These are phyloP conservation scores for Solanum chiquidenum DNA, from an alignment of 257 asterid genomes.

Conservation along the genomic window DNA sequence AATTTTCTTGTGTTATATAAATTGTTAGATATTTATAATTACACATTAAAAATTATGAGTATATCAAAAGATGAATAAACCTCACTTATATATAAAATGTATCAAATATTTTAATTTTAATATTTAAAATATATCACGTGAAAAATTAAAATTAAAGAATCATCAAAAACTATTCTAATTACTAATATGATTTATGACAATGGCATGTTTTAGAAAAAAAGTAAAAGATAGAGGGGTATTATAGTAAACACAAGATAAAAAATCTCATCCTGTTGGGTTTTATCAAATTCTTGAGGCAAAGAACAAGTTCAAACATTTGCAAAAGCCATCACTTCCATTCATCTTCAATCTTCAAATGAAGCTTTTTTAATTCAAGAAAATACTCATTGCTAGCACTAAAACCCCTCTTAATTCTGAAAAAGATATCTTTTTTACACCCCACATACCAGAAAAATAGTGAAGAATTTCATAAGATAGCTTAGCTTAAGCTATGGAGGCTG, in stretches of 20 bases:
- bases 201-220: neutral
- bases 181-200: neutral
- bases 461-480: neutral
- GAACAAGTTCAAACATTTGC: neutral
- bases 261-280: neutral
- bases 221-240: neutral
- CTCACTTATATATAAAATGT: neutral
- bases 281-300: conserved; percentile 7
- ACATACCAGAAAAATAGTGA: neutral
- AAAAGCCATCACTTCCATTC: neutral
- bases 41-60: neutral
- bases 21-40: no score
- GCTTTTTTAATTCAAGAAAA: neutral
- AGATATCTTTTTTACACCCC: neutral
- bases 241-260: neutral
- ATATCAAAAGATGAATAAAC: no score
- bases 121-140: neutral
- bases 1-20: no score
- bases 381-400: neutral
- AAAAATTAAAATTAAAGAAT: neutral
- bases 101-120: no score
- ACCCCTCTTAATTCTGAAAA: neutral
- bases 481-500: conserved; percentile 45
- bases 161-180: neutral
- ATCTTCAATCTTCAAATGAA: neutral